Evolutionary conservation across 345 rosid genomes (phyloP).

Genomic region (Brassica rapa): DNA sequence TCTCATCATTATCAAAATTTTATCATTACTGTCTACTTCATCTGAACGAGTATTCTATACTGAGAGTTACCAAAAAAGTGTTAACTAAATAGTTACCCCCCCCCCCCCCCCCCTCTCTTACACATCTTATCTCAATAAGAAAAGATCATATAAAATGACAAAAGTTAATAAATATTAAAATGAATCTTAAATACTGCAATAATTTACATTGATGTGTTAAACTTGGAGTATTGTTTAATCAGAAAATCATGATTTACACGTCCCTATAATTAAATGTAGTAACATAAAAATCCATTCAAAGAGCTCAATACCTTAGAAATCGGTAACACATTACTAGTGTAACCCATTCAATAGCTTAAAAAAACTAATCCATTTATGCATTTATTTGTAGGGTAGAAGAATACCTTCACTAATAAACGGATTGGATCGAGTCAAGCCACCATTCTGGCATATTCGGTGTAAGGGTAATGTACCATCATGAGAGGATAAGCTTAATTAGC

Average conservation of each 20-base stretch:
- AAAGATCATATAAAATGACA: too few species aligned
- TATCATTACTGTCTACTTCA: background rate
- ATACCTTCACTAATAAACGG: background rate
- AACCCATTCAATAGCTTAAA: background rate
- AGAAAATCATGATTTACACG: background rate
- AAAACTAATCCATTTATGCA: background rate
- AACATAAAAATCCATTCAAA: background rate
- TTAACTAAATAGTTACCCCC: too few species aligned
- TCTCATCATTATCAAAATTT: background rate
- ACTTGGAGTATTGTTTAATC: background rate
- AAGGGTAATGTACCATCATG: background rate
- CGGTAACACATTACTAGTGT: background rate
- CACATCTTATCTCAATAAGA: too few species aligned
- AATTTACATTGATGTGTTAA: background rate
- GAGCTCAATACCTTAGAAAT: background rate
- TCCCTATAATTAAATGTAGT: background rate
- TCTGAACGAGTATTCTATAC: background rate
- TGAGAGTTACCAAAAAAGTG: background rate
- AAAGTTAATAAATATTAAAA: too few species aligned
- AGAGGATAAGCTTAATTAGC: background rate
- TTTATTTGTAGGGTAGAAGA: background rate
- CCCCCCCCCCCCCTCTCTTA: too few species aligned
- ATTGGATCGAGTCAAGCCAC: background rate
- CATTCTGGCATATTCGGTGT: background rate
- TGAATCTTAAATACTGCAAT: background rate